These are phyloP conservation scores for Eremothecium sinecaudum DNA, from an alignment of 1,139 yeast species.

Conservation along the genomic window DNA sequence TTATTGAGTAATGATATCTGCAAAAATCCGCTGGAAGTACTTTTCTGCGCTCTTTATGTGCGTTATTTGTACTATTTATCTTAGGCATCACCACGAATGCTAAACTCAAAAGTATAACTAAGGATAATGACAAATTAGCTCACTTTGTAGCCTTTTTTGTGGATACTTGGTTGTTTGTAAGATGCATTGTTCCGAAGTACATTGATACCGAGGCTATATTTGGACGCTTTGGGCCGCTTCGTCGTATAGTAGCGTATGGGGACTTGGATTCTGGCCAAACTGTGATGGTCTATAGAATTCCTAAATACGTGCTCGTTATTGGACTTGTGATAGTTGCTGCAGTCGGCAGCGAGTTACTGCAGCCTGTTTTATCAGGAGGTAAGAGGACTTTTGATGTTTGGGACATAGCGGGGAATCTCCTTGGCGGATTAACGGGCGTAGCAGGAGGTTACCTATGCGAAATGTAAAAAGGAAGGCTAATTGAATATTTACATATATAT, in stretches of 20 bases:
- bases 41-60: neutral
- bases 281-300: conserved; percentile 10
- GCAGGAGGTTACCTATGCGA: conserved; percentile 10
- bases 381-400: conserved; percentile 39
- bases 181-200: conserved; percentile 12
- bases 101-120: conserved; percentile 39
- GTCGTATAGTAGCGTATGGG: neutral
- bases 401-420: conserved; percentile 41
- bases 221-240: neutral
- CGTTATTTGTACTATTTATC: neutral
- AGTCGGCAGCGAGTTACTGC: conserved; percentile 45
- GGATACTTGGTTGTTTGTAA: conserved; percentile 43
- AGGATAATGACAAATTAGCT: conserved; percentile 43
- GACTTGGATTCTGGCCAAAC: conserved; percentile 1
- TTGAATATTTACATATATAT: neutral
- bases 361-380: conserved; percentile 35
- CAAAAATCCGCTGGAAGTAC: conserved; percentile 7
- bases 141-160: conserved; percentile 42
- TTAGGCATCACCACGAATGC: conserved; percentile 33
- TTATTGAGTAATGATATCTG: too few species aligned
- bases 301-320: conserved; percentile 31
- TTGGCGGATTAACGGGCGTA: conserved; percentile 28
- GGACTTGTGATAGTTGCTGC: conserved; percentile 40
- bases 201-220: neutral
- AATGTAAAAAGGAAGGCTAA: conserved; percentile 3